Percentiles rank a stretch among this genome's conserved stretches.
These are phyloP conservation scores for Conticribra weissflogii DNA, from an alignment of 108 stramenopile species.

Conservation along the genomic window DNA sequence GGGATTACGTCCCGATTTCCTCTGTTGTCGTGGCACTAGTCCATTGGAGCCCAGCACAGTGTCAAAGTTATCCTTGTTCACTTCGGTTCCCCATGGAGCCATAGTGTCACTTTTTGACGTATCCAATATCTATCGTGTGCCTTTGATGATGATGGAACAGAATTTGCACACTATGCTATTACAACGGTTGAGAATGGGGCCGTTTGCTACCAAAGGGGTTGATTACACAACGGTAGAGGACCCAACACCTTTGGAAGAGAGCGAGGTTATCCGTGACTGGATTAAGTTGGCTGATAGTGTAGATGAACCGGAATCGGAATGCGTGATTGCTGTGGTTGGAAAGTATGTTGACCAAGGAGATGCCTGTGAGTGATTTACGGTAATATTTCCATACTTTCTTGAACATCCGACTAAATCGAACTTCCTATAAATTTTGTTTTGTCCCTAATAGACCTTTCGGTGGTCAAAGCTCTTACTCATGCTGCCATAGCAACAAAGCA, in stretches of 20 bases:
- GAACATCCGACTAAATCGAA: neutral
- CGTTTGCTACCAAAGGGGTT: slow-evolving; percentile 35
- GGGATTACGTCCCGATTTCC: slow-evolving; percentile 71
- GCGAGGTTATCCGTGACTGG: slow-evolving; percentile 65
- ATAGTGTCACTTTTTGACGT: slow-evolving; percentile 84
- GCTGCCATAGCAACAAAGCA: slow-evolving; percentile 68
- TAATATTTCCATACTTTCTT: neutral
- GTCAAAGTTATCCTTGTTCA: slow-evolving; percentile 68
- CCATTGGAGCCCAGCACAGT: slow-evolving; percentile 53
- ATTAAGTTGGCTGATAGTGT: slow-evolving; percentile 68
- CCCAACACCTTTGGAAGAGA: slow-evolving; percentile 39
- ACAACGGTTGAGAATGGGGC: slow-evolving; percentile 35
- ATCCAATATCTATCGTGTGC: slow-evolving; percentile 88
- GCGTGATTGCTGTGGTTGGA: slow-evolving; percentile 81
- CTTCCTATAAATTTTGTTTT: slow-evolving; percentile 14
- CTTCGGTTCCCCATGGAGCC: slow-evolving; percentile 59
- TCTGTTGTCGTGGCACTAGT: slow-evolving; percentile 61
- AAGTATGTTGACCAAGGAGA: slow-evolving; percentile 72
- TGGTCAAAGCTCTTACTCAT: slow-evolving; percentile 85
- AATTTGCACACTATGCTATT: slow-evolving; percentile 53
- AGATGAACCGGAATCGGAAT: slow-evolving; percentile 61
- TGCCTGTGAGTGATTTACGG: slow-evolving; percentile 39
- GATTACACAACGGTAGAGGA: slow-evolving; percentile 52
- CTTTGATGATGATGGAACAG: slow-evolving; percentile 81
- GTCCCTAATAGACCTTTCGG: slow-evolving; percentile 59